Base-by-base conservation (phyloP, 176 grass and related monocot genomes). In the Ananas comosus region DNA sequence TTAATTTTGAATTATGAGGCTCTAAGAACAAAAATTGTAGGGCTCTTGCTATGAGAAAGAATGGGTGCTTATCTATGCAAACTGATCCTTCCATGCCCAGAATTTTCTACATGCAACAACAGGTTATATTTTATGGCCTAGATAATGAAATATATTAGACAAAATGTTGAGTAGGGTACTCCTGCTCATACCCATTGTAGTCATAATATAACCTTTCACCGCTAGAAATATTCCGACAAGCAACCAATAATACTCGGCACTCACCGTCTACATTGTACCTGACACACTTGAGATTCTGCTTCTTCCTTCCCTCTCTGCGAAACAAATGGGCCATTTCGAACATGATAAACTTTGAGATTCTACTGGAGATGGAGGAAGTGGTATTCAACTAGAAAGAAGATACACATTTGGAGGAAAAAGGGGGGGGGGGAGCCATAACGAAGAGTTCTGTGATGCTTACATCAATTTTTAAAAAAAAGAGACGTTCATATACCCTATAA, bases 181-280 rank as follows among this genome's bases (percentile, higher is more conserved):
- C 93, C 63, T 97, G 68, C 63, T 97, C 89, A 21, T 90, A 86
- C 68, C 86, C 93, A 29, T 97, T 97, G 77, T 97, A 97, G 67
- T 97, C 93, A 51, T 92, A 97, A 79, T 97, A 97, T 70, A 97
- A 76, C 74, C 79, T 92, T 70, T 97, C 93, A 49, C 89, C 93
- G 22, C 72, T 64, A 78, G 76, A 72, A 69, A 97, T 97, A 86
- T 97, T 86, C 66, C 89, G 93, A 53, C 81, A 90, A 53, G 93
- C 81, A 12, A 97, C 86, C 74, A 96, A 74, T 79, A 97, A 79
- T 42, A 84, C 93, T 68, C 83, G 86, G 69, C 93, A 90, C 74
- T 92, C 84, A 53, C 86, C 93, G 23, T 90, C 64, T 13, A 97
- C 85, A 74, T 90, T 75, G 68, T 92, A 97, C 21, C 93, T 70